Evolutionary conservation across 345 rosid genomes (phyloP).

Genomic region (Gossypium bickii): DNA sequence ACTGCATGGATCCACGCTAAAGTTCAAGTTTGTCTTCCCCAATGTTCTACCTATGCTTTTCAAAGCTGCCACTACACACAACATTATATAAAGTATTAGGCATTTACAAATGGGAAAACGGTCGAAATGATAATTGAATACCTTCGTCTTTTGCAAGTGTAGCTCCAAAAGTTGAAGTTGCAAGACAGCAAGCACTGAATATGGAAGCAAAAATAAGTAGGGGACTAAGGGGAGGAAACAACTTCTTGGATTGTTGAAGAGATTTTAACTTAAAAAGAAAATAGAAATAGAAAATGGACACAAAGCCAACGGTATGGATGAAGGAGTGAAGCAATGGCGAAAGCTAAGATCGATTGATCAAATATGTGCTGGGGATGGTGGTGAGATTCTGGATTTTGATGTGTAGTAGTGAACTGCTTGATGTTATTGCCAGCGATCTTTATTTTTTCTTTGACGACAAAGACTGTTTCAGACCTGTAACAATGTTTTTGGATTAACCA

Average conservation of each 20-base stretch:
- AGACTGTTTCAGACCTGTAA: too few species aligned
- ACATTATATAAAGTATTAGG: not conserved
- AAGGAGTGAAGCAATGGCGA: too few species aligned
- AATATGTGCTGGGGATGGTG: too few species aligned
- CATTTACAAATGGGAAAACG: not conserved
- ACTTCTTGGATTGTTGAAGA: not conserved
- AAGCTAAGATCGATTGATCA: too few species aligned
- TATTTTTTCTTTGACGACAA: too few species aligned
- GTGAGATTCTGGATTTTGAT: too few species aligned
- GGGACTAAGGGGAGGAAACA: not conserved
- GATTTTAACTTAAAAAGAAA: not conserved
- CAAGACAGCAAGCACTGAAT: slow-evolving; percentile 18
- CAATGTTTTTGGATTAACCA: too few species aligned
- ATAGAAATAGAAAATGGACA: too few species aligned
- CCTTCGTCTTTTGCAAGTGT: slow-evolving; percentile 34
- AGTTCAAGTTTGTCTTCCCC: slow-evolving; percentile 40
- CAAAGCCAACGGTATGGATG: too few species aligned
- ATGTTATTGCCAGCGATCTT: too few species aligned
- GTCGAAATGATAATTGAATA: not conserved
- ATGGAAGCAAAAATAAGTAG: slow-evolving; percentile 13
- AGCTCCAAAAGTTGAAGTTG: slow-evolving; percentile 24
- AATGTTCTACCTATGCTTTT: slow-evolving; percentile 35
- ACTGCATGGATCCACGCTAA: slow-evolving; percentile 48
- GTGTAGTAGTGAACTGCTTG: too few species aligned
- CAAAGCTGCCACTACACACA: slow-evolving; percentile 39